Conservation (phyloP, 1,139 yeast genomes). For the Ogataea hybrid region DNA sequence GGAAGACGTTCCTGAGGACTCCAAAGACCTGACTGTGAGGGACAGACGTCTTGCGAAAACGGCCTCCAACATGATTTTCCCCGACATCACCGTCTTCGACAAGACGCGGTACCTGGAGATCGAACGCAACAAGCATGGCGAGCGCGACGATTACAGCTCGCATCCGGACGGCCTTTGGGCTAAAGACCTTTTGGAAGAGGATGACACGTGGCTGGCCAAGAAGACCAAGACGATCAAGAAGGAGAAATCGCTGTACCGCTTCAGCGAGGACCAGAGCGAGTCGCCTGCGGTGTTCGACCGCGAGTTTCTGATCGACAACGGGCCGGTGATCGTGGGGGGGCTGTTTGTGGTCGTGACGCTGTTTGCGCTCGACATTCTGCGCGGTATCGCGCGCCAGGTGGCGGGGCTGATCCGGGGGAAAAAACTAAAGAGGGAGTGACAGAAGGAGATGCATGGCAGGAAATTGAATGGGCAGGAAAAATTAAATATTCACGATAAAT, state of each 20-base stretch:
- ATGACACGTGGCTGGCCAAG: constrained; percentile 31
- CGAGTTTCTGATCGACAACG: constrained; percentile 29
- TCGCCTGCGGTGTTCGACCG: constrained; percentile 19
- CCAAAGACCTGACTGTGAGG: constrained; percentile 17
- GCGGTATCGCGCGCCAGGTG: constrained; percentile 2
- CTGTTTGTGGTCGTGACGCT: constrained; percentile 7
- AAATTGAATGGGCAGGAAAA: background rate
- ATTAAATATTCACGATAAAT: background rate
- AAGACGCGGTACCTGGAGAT: constrained; percentile 46
- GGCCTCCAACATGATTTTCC: constrained; percentile 38
- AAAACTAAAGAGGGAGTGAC: no score
- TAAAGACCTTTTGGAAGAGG: constrained; percentile 24
- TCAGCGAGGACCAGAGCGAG: constrained; percentile 23
- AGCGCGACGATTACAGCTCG: constrained; percentile 16
- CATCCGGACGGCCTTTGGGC: constrained; percentile 25
- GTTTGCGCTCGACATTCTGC: constrained; percentile 10
- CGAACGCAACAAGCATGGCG: constrained; percentile 51
- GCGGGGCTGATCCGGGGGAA: background rate
- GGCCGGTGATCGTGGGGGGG: constrained; percentile 22
- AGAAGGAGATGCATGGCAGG: no score
- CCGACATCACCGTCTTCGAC: constrained; percentile 44
- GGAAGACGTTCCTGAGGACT: constrained; percentile 36
- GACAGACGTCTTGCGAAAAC: constrained; percentile 16
- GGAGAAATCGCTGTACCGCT: constrained; percentile 23
- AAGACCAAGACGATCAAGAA: constrained; percentile 22